Percentiles rank a stretch among this genome's conserved stretches.
These are phyloP conservation scores for Thielaviopsis punctulata DNA, from an alignment of 2,329 filamentous ascomycete genomes.

Conservation along the genomic window DNA sequence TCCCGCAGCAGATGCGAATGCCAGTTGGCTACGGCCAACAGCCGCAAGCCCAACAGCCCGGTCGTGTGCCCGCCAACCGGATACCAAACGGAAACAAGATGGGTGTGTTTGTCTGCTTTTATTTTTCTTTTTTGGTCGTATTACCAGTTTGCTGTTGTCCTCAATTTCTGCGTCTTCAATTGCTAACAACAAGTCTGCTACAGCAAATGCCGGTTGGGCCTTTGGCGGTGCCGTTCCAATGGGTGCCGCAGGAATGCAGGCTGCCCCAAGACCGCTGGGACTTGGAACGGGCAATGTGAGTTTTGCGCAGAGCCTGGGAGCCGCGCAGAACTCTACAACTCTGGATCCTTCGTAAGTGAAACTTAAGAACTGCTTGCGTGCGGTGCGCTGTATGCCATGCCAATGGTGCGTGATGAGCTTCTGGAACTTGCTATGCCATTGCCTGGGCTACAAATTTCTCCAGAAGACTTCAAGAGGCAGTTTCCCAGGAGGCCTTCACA, in stretches of 20 bases:
- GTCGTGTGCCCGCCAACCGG: slow-evolving; percentile 37
- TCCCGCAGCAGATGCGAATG: slow-evolving; percentile 45
- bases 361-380: background rate
- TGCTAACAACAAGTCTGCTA: background rate
- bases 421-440: no score
- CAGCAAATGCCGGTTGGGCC: slow-evolving; percentile 33
- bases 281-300: slow-evolving; percentile 36
- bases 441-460: no score
- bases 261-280: slow-evolving; percentile 31
- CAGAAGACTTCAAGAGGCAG: no score
- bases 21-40: slow-evolving; percentile 42
- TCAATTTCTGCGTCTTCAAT: no score
- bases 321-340: slow-evolving; percentile 43
- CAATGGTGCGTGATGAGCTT: no score
- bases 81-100: slow-evolving; percentile 46
- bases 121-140: background rate
- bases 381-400: no score
- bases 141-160: no score
- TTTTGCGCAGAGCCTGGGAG: slow-evolving; percentile 48
- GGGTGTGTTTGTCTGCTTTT: slow-evolving; percentile 25
- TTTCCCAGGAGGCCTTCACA: no score
- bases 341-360: slow-evolving; percentile 47
- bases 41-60: slow-evolving; percentile 37
- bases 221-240: slow-evolving; percentile 46
- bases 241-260: slow-evolving; percentile 36